Evolutionary conservation across 495 filamentous ascomycete species (phyloP).

Genomic region (Tuber magnatum): DNA sequence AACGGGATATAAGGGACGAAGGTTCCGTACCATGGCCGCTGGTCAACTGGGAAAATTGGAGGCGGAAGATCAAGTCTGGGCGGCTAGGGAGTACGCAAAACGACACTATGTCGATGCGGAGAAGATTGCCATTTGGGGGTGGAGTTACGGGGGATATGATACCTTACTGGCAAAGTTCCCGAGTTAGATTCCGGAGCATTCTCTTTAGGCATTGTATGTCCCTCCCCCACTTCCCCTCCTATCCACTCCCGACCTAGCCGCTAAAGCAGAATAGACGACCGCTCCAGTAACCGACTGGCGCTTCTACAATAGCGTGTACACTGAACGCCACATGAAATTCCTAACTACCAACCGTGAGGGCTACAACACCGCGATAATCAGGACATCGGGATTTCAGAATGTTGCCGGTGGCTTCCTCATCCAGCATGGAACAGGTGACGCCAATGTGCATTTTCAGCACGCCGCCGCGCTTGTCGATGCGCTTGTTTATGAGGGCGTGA

Average conservation of each 20-base stretch:
- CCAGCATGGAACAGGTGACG: slow-evolving; percentile 54
- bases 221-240: not conserved
- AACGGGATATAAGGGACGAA: slow-evolving; percentile 51
- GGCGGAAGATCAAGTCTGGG: slow-evolving; percentile 53
- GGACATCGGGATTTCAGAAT: slow-evolving; percentile 48
- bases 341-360: slow-evolving; percentile 46
- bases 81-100: slow-evolving; percentile 46
- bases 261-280: slow-evolving; percentile 35
- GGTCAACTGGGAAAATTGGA: slow-evolving; percentile 51
- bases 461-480: slow-evolving; percentile 49
- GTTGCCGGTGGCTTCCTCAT: slow-evolving; percentile 50
- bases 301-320: slow-evolving; percentile 59
- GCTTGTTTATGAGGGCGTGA: slow-evolving; percentile 47
- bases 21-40: slow-evolving; percentile 47
- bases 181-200: slow-evolving; percentile 50
- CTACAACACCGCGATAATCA: slow-evolving; percentile 47
- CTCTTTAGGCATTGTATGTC: slow-evolving; percentile 45
- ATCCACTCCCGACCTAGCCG: not conserved
- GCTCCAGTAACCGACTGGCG: slow-evolving; percentile 55
- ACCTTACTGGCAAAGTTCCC: slow-evolving; percentile 51
- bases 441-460: slow-evolving; percentile 58
- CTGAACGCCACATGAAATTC: slow-evolving; percentile 60
- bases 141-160: slow-evolving; percentile 57
- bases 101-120: slow-evolving; percentile 47
- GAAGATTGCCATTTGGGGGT: slow-evolving; percentile 54